Percentiles rank a stretch among this genome's conserved stretches.
These are phyloP conservation scores for Hippophae tibetana DNA, from an alignment of 306 rosid species.

Conservation along the genomic window DNA sequence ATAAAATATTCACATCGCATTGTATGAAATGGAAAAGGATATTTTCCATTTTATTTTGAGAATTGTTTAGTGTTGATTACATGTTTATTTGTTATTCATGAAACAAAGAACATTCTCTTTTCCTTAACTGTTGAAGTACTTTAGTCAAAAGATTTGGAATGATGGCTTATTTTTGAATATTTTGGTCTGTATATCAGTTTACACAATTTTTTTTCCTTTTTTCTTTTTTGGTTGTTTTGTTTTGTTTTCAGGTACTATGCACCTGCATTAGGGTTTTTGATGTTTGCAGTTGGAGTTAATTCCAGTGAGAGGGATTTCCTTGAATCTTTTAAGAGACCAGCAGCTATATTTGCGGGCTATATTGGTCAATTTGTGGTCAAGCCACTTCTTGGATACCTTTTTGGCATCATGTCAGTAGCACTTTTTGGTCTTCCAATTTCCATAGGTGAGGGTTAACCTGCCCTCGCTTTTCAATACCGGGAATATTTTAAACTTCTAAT, in stretches of 20 bases:
- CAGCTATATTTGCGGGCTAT: slow-evolving; percentile 69
- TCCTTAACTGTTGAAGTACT: background rate
- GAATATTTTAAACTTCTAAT: slow-evolving; percentile 22
- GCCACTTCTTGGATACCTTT: slow-evolving; percentile 85
- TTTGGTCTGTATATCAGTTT: background rate
- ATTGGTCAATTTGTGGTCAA: slow-evolving; percentile 70
- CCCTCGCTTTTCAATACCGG: slow-evolving; percentile 15
- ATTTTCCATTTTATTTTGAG: background rate
- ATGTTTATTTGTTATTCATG: background rate
- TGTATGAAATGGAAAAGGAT: background rate
- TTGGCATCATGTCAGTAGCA: slow-evolving; percentile 51
- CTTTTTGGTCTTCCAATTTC: slow-evolving; percentile 66
- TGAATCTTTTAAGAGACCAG: slow-evolving; percentile 74
- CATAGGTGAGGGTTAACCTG: slow-evolving; percentile 46
- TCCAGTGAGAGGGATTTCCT: slow-evolving; percentile 81
- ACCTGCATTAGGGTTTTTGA: slow-evolving; percentile 91
- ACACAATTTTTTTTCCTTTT: background rate
- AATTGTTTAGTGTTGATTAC: background rate
- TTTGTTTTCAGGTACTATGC: slow-evolving; percentile 68
- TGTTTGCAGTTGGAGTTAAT: slow-evolving; percentile 97
- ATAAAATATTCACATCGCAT: background rate
- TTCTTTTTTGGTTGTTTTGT: slow-evolving; percentile 2
- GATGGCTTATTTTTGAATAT: background rate
- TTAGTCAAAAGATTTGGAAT: background rate
- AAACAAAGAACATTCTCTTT: background rate